A percentile compares a stretch with the other conserved stretches of the same genome.
phyloP scores from a whole-genome alignment of 352 stramenopile species.

The Pythium dissimile region DNA sequence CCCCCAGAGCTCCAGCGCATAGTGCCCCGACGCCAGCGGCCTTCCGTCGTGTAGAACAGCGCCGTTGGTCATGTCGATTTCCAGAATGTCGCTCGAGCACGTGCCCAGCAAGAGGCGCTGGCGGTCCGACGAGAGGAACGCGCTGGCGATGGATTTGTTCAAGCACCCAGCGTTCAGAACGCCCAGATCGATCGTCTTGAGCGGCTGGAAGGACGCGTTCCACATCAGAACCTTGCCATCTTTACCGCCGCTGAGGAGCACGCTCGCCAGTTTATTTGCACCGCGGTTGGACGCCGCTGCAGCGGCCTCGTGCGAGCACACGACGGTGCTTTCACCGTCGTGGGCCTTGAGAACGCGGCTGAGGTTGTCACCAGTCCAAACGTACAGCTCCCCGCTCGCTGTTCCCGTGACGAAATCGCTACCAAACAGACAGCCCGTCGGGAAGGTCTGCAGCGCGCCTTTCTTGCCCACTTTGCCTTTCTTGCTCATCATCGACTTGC shows the following conservation, averaged over 20 bases:
- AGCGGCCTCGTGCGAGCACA: conserved; percentile 21
- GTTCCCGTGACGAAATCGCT: conserved; percentile 53
- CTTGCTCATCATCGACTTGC: conserved; percentile 45
- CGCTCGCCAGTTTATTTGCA: not conserved
- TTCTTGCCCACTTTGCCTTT: conserved; percentile 65
- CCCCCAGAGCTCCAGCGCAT: conserved; percentile 71
- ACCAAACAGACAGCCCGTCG: conserved; percentile 40
- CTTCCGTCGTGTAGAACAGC: conserved; percentile 34
- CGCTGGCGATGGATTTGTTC: conserved; percentile 40
- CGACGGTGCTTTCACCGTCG: conserved; percentile 43
- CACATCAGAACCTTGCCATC: conserved; percentile 71
- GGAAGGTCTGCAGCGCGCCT: conserved; percentile 48
- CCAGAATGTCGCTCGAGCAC: conserved; percentile 85
- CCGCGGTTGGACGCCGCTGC: too few species aligned
- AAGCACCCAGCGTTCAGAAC: conserved; percentile 35
- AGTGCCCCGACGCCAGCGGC: conserved; percentile 65
- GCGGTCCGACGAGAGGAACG: conserved; percentile 36
- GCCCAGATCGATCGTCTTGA: conserved; percentile 61
- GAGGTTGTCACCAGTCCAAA: conserved; percentile 52
- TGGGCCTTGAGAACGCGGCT: conserved; percentile 60
- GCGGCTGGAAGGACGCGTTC: conserved; percentile 58
- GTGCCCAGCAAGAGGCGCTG: conserved; percentile 80
- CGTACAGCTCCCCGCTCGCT: conserved; percentile 49
- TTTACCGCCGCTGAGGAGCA: conserved; percentile 64
- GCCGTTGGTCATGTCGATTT: conserved; percentile 42